Conservation (phyloP, 2,329 filamentous ascomycete species). For the Epichloe typhina region DNA sequence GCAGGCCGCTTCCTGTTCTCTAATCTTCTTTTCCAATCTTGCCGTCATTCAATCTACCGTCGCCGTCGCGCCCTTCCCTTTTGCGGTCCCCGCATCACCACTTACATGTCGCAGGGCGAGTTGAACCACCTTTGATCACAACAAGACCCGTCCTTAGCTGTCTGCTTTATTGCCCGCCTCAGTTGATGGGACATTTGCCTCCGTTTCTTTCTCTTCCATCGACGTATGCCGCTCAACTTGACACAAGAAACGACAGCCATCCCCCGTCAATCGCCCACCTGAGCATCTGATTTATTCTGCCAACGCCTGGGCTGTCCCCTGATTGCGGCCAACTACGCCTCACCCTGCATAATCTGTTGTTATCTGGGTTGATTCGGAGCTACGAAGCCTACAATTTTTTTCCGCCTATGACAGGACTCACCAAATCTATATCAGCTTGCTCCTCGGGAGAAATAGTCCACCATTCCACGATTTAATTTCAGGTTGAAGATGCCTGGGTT, state of each 20-base stretch:
- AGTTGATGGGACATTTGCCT: background rate
- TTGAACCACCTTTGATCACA: conserved; percentile 3
- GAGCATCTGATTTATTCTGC: background rate
- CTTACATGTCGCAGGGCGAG: conserved; percentile 7
- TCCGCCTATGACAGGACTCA: background rate
- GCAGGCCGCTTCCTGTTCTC: background rate
- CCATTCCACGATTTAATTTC: background rate
- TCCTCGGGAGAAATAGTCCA: background rate
- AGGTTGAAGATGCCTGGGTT: conserved; percentile 38
- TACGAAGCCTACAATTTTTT: background rate
- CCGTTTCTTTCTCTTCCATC: background rate
- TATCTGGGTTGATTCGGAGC: background rate
- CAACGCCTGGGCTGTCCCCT: background rate
- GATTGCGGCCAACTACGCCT: background rate
- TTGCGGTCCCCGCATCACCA: conserved; percentile 4
- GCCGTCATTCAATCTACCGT: background rate
- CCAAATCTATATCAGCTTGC: background rate
- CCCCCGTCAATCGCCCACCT: background rate
- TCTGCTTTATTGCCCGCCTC: background rate
- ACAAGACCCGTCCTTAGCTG: background rate
- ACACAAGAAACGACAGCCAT: background rate
- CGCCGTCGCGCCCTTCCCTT: conserved; percentile 1
- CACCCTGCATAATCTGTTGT: background rate
- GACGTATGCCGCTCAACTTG: background rate
- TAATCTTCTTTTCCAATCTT: background rate